These are phyloP conservation scores for Ceratocystis huliohia DNA, from an alignment of 2,329 filamentous ascomycete species.

Conservation along the genomic window DNA sequence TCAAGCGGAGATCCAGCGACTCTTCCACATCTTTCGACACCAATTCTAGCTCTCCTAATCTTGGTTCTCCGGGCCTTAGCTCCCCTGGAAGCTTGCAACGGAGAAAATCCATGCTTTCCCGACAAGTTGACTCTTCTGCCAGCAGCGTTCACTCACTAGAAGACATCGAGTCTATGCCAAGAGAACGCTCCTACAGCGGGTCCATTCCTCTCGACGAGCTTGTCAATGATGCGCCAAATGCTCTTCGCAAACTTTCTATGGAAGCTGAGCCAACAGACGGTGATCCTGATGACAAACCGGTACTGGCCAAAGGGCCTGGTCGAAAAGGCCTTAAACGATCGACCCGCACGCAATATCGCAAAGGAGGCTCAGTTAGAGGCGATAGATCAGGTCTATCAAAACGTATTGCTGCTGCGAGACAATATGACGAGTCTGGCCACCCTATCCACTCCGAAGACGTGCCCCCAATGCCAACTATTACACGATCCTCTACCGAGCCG, in stretches of 20 bases:
- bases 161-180: constrained; percentile 66
- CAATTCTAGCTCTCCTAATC: constrained; percentile 29
- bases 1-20: constrained; percentile 70
- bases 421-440: constrained; percentile 12
- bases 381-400: constrained; percentile 65
- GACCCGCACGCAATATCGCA: constrained; percentile 81
- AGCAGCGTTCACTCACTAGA: constrained; percentile 57
- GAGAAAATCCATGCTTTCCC: constrained; percentile 92
- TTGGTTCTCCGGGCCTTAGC: constrained; percentile 25
- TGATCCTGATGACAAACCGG: constrained; percentile 54
- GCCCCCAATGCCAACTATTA: constrained; percentile 33
- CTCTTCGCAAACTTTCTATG: constrained; percentile 56
- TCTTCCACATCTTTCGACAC: constrained; percentile 47
- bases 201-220: constrained; percentile 62
- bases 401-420: constrained; percentile 38
- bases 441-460: constrained; percentile 29
- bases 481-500: constrained; percentile 59
- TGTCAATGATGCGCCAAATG: constrained; percentile 62
- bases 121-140: constrained; percentile 67
- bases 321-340: constrained; percentile 72
- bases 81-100: constrained; percentile 50
- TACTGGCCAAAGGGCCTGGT: constrained; percentile 61
- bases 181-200: constrained; percentile 46
- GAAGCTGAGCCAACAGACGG: constrained; percentile 41
- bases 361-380: constrained; percentile 68